Percentiles rank a stretch among this genome's conserved stretches.
These are phyloP conservation scores for Coemansia guatemalensis DNA, from an alignment of 192 early-diverging fungal genomes.

Conservation along the genomic window DNA sequence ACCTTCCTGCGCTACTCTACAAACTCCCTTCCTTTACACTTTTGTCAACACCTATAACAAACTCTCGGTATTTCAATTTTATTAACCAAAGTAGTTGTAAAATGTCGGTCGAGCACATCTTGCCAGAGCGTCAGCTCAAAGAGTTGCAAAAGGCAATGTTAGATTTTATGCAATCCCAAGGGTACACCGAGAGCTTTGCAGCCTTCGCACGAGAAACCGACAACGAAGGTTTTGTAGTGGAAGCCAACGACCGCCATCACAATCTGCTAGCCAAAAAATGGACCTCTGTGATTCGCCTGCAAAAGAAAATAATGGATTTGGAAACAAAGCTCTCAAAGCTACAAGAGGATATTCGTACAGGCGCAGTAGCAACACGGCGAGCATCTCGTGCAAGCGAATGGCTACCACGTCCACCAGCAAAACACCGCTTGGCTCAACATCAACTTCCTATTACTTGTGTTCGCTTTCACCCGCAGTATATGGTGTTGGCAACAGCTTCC, in stretches of 20 bases:
- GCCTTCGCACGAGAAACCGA: slow-evolving; percentile 70
- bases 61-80: no score
- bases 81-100: no score
- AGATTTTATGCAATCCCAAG: slow-evolving; percentile 82
- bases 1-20: no score
- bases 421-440: slow-evolving; percentile 72
- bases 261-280: slow-evolving; percentile 70
- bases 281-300: slow-evolving; percentile 91
- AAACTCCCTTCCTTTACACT: no score
- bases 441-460: slow-evolving; percentile 78
- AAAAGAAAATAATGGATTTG: slow-evolving; percentile 95
- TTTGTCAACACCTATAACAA: no score
- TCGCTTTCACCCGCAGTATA: slow-evolving; percentile 84
- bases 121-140: slow-evolving; percentile 73
- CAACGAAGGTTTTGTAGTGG: slow-evolving; percentile 69
- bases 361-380: slow-evolving; percentile 46
- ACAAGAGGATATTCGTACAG: slow-evolving; percentile 69
- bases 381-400: slow-evolving; percentile 65
- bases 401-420: slow-evolving; percentile 83
- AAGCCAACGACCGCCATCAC: slow-evolving; percentile 64
- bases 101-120: slow-evolving; percentile 35
- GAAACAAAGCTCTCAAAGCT: slow-evolving; percentile 78
- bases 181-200: slow-evolving; percentile 66
- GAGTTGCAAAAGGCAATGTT: slow-evolving; percentile 76
- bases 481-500: slow-evolving; percentile 77